Evolutionary conservation across 1,284 basidiomycete genomes (phyloP).

Genomic region (Heterobasidion occidentale): DNA sequence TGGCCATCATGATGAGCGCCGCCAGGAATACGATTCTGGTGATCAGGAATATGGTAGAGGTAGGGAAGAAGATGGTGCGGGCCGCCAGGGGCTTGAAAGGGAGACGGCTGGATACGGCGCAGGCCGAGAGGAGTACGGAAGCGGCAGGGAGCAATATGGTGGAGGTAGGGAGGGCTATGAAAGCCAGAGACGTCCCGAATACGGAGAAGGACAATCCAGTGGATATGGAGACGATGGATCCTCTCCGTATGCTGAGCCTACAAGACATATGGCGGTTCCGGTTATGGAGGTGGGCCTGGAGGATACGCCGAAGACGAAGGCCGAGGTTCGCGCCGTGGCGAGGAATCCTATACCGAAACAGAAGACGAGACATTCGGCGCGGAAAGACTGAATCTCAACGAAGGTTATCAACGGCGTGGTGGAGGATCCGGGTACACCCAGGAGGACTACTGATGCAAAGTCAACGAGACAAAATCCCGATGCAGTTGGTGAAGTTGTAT

Average conservation of each 20-base stretch:
- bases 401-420: slow-evolving; percentile 3
- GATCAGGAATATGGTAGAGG: not conserved
- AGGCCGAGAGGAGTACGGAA: not conserved
- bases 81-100: not conserved
- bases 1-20: not conserved
- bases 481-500: too few relatives aligned
- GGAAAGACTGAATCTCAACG: slow-evolving; percentile 29
- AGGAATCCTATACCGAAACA: slow-evolving; percentile 8
- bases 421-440: slow-evolving; percentile 1
- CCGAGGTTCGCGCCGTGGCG: slow-evolving; percentile 6
- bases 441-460: not conserved
- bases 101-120: slow-evolving; percentile 11
- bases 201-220: not conserved
- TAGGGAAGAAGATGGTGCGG: not conserved
- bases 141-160: not conserved
- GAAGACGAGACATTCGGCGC: slow-evolving; percentile 38
- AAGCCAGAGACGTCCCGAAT: not conserved
- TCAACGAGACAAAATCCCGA: too few relatives aligned
- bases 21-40: not conserved
- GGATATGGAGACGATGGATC: not conserved
- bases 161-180: not conserved
- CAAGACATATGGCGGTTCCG: not conserved
- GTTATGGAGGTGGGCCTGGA: not conserved
- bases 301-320: slow-evolving; percentile 4
- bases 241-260: not conserved